Conservation (phyloP, 1,284 basidiomycete species). For the Ceratobasidium sp. region DNA sequence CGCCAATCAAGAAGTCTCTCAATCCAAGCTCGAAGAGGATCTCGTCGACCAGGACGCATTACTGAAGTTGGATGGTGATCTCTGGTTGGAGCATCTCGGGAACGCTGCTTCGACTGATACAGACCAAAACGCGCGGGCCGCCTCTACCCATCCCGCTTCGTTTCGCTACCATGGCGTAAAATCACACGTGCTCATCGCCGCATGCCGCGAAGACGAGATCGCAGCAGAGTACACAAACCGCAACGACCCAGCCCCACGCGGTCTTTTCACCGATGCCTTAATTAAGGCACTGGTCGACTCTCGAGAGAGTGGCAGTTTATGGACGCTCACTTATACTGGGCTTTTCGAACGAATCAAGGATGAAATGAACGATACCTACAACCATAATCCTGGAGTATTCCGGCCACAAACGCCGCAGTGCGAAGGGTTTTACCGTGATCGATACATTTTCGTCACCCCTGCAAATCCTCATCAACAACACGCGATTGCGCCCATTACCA, state of each 20-base stretch:
- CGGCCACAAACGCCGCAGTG: conserved; percentile 24
- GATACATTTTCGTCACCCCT: conserved; percentile 27
- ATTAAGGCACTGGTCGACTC: conserved; percentile 18
- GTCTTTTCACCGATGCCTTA: conserved; percentile 16
- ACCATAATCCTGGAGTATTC: background rate
- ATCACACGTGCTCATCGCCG: conserved; percentile 34
- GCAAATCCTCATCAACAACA: conserved; percentile 18
- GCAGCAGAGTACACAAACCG: conserved; percentile 1
- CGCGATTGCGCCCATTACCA: conserved; percentile 18
- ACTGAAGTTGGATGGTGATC: background rate
- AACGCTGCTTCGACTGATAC: background rate
- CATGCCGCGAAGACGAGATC: conserved; percentile 23
- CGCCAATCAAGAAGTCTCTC: background rate
- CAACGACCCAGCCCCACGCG: background rate
- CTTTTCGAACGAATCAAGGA: conserved; percentile 28
- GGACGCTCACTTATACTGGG: conserved; percentile 11
- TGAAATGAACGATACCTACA: conserved; percentile 1
- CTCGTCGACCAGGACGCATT: conserved; percentile 11
- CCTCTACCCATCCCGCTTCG: conserved; percentile 19
- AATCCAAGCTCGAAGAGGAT: background rate
- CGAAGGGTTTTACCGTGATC: conserved; percentile 23
- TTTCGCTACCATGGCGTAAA: conserved; percentile 32
- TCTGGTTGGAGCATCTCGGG: conserved; percentile 6
- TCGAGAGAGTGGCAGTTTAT: background rate
- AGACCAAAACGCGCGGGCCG: background rate